These are phyloP conservation scores for Colletotrichum limetticola DNA, from an alignment of 2,329 filamentous ascomycete genomes.

Conservation along the genomic window DNA sequence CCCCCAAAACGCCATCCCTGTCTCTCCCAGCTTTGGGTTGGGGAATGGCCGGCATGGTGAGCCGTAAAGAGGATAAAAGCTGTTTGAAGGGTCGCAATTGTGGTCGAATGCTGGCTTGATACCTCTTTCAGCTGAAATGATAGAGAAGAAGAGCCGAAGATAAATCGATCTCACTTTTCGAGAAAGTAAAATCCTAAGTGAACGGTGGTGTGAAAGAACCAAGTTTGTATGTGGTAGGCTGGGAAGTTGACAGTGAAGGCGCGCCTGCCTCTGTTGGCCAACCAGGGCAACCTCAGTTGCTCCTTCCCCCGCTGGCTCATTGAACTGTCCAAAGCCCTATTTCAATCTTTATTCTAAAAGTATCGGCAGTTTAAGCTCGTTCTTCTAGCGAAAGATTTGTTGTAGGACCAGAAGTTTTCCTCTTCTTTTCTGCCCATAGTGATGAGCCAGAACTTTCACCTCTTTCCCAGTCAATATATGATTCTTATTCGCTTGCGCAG, in stretches of 20 bases:
- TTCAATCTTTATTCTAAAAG: background rate
- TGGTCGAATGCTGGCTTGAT: background rate
- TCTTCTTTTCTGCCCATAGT: too few relatives aligned
- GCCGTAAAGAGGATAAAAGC: background rate
- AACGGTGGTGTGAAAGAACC: background rate
- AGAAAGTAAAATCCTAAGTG: background rate
- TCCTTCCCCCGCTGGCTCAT: background rate
- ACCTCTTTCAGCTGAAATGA: background rate
- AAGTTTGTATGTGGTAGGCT: background rate
- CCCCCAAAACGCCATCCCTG: background rate
- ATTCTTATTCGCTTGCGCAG: too few relatives aligned
- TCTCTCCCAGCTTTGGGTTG: background rate
- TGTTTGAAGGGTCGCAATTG: background rate
- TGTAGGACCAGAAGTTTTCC: too few relatives aligned
- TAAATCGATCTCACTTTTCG: too few relatives aligned
- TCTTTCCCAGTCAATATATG: too few relatives aligned
- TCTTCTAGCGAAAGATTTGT: too few relatives aligned
- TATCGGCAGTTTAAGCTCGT: too few relatives aligned
- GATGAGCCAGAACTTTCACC: too few relatives aligned
- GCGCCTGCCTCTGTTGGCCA: background rate
- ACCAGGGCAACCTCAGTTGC: background rate
- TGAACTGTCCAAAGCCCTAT: background rate
- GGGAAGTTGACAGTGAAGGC: background rate
- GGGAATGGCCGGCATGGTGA: conserved; percentile 4
- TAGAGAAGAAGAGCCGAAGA: background rate